phyloP scores from a whole-genome alignment of 495 filamentous ascomycete species.

The Aspergillus olivimuriae region DNA sequence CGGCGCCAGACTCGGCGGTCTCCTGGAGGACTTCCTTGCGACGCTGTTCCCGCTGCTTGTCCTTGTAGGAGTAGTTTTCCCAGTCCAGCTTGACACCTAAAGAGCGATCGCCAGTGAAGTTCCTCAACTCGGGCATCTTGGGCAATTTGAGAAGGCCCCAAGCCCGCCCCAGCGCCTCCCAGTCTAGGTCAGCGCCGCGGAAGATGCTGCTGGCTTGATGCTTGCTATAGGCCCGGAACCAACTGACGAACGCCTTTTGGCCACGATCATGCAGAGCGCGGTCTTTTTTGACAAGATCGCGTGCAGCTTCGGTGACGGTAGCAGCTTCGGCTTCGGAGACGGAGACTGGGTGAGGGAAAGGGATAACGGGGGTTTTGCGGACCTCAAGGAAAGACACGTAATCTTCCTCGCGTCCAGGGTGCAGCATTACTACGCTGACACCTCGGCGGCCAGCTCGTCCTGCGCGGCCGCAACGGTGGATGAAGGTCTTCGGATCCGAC shows the following conservation, averaged over 20 bases:
- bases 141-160: slow-evolving; percentile 84
- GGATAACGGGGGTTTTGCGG: slow-evolving; percentile 78
- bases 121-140: slow-evolving; percentile 87
- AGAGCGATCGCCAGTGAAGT: slow-evolving; percentile 56
- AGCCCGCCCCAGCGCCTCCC: slow-evolving; percentile 69
- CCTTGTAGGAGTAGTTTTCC: slow-evolving; percentile 62
- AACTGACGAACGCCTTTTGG: slow-evolving; percentile 86
- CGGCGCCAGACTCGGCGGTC: slow-evolving; percentile 19
- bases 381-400: slow-evolving; percentile 84
- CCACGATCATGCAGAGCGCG: slow-evolving; percentile 83
- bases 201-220: slow-evolving; percentile 91
- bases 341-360: slow-evolving; percentile 45
- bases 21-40: slow-evolving; percentile 52
- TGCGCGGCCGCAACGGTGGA: slow-evolving; percentile 90
- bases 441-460: slow-evolving; percentile 84
- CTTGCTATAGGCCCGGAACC: slow-evolving; percentile 85
- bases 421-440: slow-evolving; percentile 76
- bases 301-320: slow-evolving; percentile 46
- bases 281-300: slow-evolving; percentile 59
- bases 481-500: slow-evolving; percentile 86
- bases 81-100: slow-evolving; percentile 59
- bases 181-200: slow-evolving; percentile 72
- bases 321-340: slow-evolving; percentile 52
- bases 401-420: slow-evolving; percentile 77
- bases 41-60: slow-evolving; percentile 68